Evolutionary conservation across 176 grass and related monocot species (phyloP).

Genomic region (bread wheat (Triticum aestivum)): IWGSC_CS_RefSeq_v2.1 NC_057814.1:85923001-85923500

Average conservation of each 20-base stretch:
- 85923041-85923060: no score
- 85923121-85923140: no score
- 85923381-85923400: constrained; percentile 16
- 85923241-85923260: not conserved
- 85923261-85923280: constrained; percentile 18
- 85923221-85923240: constrained; percentile 11
- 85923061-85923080: no score
- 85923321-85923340: constrained; percentile 9
- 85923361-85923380: constrained; percentile 3
- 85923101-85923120: no score
- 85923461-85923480: not conserved
- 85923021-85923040: no score
- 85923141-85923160: no score
- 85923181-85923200: no score
- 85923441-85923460: constrained; percentile 8
- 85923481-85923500: constrained; percentile 4
- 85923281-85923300: not conserved
- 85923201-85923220: not conserved
- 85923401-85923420: not conserved
- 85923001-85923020: no score
- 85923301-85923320: constrained; percentile 17
- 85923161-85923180: no score
- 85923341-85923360: not conserved
- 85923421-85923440: constrained; percentile 1
- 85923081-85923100: no score